Conservation (phyloP, 495 filamentous ascomycete genomes). For the Lasiosphaeria ovina region DNA sequence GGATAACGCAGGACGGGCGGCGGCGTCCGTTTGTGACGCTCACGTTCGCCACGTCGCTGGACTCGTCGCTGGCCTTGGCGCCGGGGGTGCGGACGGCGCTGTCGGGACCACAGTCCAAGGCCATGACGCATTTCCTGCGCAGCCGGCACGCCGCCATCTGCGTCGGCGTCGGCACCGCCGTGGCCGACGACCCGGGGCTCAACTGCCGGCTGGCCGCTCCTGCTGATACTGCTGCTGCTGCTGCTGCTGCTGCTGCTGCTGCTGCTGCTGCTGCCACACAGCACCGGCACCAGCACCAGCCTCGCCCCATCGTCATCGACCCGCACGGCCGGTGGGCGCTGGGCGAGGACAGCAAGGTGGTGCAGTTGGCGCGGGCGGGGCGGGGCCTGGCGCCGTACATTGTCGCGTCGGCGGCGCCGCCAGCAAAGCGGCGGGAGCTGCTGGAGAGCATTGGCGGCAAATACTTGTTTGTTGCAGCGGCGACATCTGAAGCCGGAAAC, state of each 20-base stretch:
- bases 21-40: slow-evolving; percentile 55
- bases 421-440: slow-evolving; percentile 24
- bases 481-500: slow-evolving; percentile 1
- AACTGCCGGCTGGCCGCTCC: slow-evolving; percentile 56
- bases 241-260: too few relatives aligned
- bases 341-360: slow-evolving; percentile 56
- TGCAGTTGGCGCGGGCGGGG: slow-evolving; percentile 61
- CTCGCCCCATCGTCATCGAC: slow-evolving; percentile 77
- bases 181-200: slow-evolving; percentile 79
- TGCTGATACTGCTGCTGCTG: too few relatives aligned
- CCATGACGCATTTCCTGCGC: slow-evolving; percentile 89
- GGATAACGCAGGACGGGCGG: neutral
- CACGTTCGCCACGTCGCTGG: slow-evolving; percentile 88
- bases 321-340: slow-evolving; percentile 67
- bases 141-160: slow-evolving; percentile 80
- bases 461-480: slow-evolving; percentile 28
- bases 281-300: slow-evolving; percentile 45
- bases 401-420: slow-evolving; percentile 36
- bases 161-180: slow-evolving; percentile 78
- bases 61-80: slow-evolving; percentile 69
- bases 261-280: too few relatives aligned
- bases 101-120: slow-evolving; percentile 77
- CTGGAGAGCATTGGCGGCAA: slow-evolving; percentile 40
- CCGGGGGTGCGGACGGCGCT: slow-evolving; percentile 75
- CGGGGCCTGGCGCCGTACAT: slow-evolving; percentile 72